Evolutionary conservation across 176 grass and related monocot species (phyloP), one percentile per base, ranked within the genome.

Genomic region (Avena atlantica): DNA sequence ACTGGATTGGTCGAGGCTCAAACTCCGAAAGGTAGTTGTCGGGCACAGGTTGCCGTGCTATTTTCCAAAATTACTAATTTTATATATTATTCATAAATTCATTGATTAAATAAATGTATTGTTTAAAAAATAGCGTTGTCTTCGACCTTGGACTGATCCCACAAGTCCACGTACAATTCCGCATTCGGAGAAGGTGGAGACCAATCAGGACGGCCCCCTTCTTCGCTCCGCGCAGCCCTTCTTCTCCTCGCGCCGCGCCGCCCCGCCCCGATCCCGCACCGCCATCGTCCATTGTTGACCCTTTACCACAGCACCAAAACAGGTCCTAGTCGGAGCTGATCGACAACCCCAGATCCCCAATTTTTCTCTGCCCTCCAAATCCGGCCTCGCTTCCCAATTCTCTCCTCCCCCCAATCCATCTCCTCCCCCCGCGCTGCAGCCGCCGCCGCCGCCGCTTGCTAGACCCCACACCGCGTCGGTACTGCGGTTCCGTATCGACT

Each of bases 301-400:
- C 64, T 15, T 34, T 2, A 17, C 31, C 29, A 19, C 66, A 40
- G 31, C 66, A 69, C 29, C 27, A 8, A 37, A 37, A 37, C 65
- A 37, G 25, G 15, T 1, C 15, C 29, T 36, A 14, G 31, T 36
- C 31, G 65, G 29, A 68, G 13, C 7, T 31, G 65, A 68, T 75
- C 23, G 7, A 9, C 12, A 76, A 49, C 12, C 48, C 23, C 23
- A 52, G 73, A 76, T 76, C 72, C 73, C 48, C 73, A 76, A 76
- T 51, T 52, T 76, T 27, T 3, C 13, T 16, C 72, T 21, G 6
- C 47, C 47, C 47, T 27, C 21, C 47, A 52, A 52, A 50, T 27
- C 23, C 72, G 23, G 8, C 23, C 12, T 29, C 72, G 12, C 40
- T 42, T 75, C 47, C 47, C 13, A 27, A 51, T 27, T 75, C 72